Conservation (phyloP, 2,329 filamentous ascomycete genomes). For the Neofusicoccum umdonicola region DNA sequence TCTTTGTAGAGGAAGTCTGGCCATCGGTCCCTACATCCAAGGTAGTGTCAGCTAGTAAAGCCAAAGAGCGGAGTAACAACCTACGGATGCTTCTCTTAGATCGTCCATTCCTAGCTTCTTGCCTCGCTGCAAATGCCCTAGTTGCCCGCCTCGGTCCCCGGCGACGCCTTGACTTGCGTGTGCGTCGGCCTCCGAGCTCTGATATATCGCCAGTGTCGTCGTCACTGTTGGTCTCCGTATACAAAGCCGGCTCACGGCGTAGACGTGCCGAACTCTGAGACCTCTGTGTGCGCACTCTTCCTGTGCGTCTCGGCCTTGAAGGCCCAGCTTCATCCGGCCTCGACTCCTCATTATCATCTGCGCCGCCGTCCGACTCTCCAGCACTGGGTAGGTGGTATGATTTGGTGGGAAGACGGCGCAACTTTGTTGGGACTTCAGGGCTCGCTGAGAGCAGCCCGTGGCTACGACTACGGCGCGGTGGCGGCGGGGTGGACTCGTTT, state of each 20-base stretch:
- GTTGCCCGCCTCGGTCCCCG: not conserved
- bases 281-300: not conserved
- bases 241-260: slow-evolving; percentile 5
- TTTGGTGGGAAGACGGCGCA: slow-evolving; percentile 11
- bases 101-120: not conserved
- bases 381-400: slow-evolving; percentile 17
- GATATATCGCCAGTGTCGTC: slow-evolving; percentile 2
- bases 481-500: not conserved
- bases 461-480: slow-evolving; percentile 2
- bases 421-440: slow-evolving; percentile 13
- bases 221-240: not conserved
- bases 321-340: not conserved
- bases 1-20: not conserved
- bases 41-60: slow-evolving; percentile 8
- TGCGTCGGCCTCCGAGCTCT: not conserved
- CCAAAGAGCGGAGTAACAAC: not conserved
- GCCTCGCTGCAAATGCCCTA: not conserved
- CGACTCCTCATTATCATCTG: not conserved
- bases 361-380: not conserved
- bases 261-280: not conserved
- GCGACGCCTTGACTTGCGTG: not conserved
- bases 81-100: not conserved
- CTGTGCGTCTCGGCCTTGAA: slow-evolving; percentile 7
- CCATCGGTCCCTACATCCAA: not conserved
- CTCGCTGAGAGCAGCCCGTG: slow-evolving; percentile 9